Base-by-base conservation (phyloP, 148 eudicot genomes). In the Amaranthus hypochondriacus region DNA sequence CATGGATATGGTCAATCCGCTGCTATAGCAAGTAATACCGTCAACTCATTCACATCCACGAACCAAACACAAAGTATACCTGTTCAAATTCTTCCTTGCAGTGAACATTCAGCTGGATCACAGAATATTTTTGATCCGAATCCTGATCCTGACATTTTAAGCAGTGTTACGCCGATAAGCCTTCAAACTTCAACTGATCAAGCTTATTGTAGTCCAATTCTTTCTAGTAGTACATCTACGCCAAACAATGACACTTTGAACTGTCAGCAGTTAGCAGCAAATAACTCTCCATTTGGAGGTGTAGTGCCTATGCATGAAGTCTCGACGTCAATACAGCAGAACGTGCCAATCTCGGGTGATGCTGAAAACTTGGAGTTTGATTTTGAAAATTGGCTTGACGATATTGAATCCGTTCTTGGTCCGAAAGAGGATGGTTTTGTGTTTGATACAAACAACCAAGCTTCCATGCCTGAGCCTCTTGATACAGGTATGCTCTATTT, bases 401-500 rank as follows among this genome's bases (percentile, higher is more conserved):
- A 76, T 62, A 61, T 54, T 39, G 69, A 72, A 43, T 7, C 79
- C 42, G 66, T 57, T 63, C 54, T 76, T 14, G 82, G 77, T 67
- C 67, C 58, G 58, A 72, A 13, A 47, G 87, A 77, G 7, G 74
- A 28, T 3, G 66, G 76, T 15, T 71, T 47, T 55, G 66, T 77
- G 48, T 73, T 76, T 56, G 78, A 68, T 68, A 80, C 81, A 75
- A 73, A 70, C 59, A 14, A 74, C 3, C 73, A 59, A 49, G 59
- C 81, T 76, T 71, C 90, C 44, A 82, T 76, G 73, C 66, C 87
- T 56, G 55, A 52, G 39, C 72, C 79, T 53, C 28, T 80, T 48
- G 87, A 83, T 77, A 42, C 87, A 60, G 86, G 83, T 76, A 71
- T 73, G 72, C 74, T 82, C 44, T 77, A 54, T 48, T 80, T 89